Percentiles rank a stretch among this genome's conserved stretches.
Evolutionary conservation across 352 stramenopile genomes (phyloP).

Genomic region (Phytophthora cryptogea): DNA sequence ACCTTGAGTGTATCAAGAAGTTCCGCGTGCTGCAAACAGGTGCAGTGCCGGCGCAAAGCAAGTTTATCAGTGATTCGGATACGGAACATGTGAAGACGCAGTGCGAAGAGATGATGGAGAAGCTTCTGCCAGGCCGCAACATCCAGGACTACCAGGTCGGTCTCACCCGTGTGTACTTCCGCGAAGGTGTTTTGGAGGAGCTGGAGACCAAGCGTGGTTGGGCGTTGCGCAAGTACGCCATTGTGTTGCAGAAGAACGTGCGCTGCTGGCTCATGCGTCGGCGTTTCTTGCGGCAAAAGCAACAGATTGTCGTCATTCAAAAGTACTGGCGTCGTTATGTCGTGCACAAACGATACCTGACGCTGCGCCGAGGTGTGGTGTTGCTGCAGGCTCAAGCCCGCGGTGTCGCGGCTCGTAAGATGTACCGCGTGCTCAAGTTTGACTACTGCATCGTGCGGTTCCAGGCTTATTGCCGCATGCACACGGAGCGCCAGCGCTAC

Average conservation of each 20-base stretch:
- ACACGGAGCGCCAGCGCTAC: conserved; percentile 57
- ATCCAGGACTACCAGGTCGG: conserved; percentile 89
- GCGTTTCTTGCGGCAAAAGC: conserved; percentile 53
- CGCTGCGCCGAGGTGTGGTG: conserved; percentile 54
- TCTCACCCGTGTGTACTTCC: conserved; percentile 85
- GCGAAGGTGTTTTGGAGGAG: conserved; percentile 80
- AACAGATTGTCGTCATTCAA: conserved; percentile 60
- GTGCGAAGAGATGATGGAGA: conserved; percentile 73
- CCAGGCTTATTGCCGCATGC: conserved; percentile 70
- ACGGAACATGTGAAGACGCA: conserved; percentile 54
- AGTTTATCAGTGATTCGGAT: conserved; percentile 47
- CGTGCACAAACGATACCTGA: conserved; percentile 56
- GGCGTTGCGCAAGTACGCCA: conserved; percentile 76
- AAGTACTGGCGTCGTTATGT: conserved; percentile 80
- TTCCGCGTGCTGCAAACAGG: conserved; percentile 60
- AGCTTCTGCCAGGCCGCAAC: conserved; percentile 69
- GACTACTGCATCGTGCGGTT: conserved; percentile 78
- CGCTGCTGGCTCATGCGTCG: conserved; percentile 65
- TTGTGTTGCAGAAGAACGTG: conserved; percentile 76
- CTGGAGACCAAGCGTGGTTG: conserved; percentile 76
- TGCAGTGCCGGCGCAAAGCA: conserved; percentile 34
- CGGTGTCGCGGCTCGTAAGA: conserved; percentile 59
- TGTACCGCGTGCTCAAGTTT: conserved; percentile 75
- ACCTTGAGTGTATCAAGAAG: conserved; percentile 82
- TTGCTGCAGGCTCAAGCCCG: conserved; percentile 65